Conservation (phyloP, 2,329 filamentous ascomycete genomes). For the Phyllosticta capitalensis region DNA sequence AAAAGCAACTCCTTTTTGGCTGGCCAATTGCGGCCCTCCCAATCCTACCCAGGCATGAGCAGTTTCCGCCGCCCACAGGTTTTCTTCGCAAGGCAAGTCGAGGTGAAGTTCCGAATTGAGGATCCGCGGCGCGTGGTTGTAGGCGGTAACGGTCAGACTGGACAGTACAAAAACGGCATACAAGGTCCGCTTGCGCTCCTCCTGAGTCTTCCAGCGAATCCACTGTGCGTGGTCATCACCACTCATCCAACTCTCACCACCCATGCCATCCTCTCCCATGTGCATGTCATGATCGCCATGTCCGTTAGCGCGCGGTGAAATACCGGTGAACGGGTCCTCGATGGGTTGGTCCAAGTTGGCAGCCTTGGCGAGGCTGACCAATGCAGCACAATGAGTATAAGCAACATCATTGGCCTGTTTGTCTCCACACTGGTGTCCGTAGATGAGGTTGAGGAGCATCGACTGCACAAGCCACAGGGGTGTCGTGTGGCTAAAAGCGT, state of each 20-base stretch:
- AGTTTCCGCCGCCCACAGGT: slow-evolving; percentile 76
- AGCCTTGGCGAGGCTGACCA: slow-evolving; percentile 83
- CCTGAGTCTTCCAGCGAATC: slow-evolving; percentile 77
- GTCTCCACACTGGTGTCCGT: slow-evolving; percentile 89
- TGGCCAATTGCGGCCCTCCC: slow-evolving; percentile 60
- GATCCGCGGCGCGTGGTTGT: slow-evolving; percentile 83
- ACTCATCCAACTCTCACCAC: slow-evolving; percentile 17
- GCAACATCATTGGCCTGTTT: slow-evolving; percentile 86
- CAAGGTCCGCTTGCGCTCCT: slow-evolving; percentile 88
- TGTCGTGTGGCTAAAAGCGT: slow-evolving; percentile 60
- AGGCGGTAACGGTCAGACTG: slow-evolving; percentile 80
- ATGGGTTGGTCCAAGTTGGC: slow-evolving; percentile 57
- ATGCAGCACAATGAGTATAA: slow-evolving; percentile 78
- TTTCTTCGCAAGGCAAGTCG: slow-evolving; percentile 86
- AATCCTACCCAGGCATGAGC: slow-evolving; percentile 71
- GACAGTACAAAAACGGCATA: slow-evolving; percentile 88
- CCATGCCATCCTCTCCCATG: slow-evolving; percentile 40
- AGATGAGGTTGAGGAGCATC: slow-evolving; percentile 93
- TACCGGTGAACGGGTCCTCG: slow-evolving; percentile 9
- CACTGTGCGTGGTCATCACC: slow-evolving; percentile 61
- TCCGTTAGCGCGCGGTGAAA: slow-evolving; percentile 17
- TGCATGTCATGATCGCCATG: slow-evolving; percentile 42
- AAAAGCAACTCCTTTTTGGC: slow-evolving; percentile 67
- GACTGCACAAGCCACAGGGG: slow-evolving; percentile 94
- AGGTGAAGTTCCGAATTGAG: slow-evolving; percentile 90